Conservation (phyloP, 1,139 yeast genomes). For the Candida pseudocylindracea region DNA sequence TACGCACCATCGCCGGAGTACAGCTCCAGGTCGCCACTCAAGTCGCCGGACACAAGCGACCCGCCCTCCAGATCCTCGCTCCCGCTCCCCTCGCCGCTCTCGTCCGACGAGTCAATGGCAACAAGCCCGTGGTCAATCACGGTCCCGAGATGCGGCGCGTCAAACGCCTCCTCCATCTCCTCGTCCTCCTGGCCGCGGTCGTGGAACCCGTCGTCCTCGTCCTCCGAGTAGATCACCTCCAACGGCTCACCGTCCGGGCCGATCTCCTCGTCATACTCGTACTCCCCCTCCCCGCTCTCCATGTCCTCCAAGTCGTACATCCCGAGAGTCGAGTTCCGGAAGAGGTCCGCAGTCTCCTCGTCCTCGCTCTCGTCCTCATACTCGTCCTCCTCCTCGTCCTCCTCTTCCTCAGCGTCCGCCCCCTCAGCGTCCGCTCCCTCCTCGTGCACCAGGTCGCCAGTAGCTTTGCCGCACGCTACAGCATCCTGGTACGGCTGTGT, state of each 20-base stretch:
- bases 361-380: constrained; percentile 33
- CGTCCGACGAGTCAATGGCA: constrained; percentile 5
- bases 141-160: constrained; percentile 7
- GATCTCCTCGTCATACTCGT: constrained; percentile 9
- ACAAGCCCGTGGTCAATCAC: constrained; percentile 6
- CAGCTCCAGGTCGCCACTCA: constrained; percentile 18
- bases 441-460: too few relatives aligned
- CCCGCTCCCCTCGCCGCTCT: constrained; percentile 3
- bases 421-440: constrained; percentile 33
- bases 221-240: constrained; percentile 12
- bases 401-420: constrained; percentile 24
- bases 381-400: constrained; percentile 18
- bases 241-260: constrained; percentile 12
- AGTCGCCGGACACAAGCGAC: constrained; percentile 10
- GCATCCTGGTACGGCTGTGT: too few relatives aligned
- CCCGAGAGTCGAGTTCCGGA: constrained; percentile 75
- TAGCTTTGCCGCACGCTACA: too few relatives aligned
- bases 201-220: constrained; percentile 7
- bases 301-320: constrained; percentile 70
- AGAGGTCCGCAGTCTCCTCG: constrained; percentile 68
- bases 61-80: constrained; percentile 8
- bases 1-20: constrained; percentile 6
- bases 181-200: constrained; percentile 9
- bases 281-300: constrained; percentile 32
- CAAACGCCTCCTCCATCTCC: constrained; percentile 6